phyloP scores from a whole-genome alignment of 1,139 yeast species.

The Pichia cactophila region DNA sequence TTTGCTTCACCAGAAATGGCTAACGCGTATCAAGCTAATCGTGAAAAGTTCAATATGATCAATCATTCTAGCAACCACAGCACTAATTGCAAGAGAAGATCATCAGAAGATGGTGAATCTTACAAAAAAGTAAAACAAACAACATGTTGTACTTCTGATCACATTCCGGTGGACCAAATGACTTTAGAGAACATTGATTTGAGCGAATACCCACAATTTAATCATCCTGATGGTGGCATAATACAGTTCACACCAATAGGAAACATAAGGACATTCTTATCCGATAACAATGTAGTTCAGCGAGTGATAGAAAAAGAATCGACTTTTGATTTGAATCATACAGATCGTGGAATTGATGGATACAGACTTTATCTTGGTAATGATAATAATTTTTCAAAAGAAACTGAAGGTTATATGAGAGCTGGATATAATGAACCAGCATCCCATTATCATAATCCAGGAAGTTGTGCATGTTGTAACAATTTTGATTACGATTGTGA shows the following conservation, averaged over 20 bases:
- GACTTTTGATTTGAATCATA: slow-evolving; percentile 26
- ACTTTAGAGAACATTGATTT: slow-evolving; percentile 24
- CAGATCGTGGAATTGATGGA: slow-evolving; percentile 30
- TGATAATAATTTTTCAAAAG: slow-evolving; percentile 29
- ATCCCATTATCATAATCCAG: slow-evolving; percentile 18
- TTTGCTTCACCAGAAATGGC: slow-evolving; percentile 5
- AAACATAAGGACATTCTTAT: slow-evolving; percentile 28
- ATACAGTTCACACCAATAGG: slow-evolving; percentile 64
- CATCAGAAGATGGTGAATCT: slow-evolving; percentile 24
- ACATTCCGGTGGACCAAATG: slow-evolving; percentile 11
- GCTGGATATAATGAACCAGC: slow-evolving; percentile 28
- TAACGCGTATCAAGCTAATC: slow-evolving; percentile 9
- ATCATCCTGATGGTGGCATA: slow-evolving; percentile 59
- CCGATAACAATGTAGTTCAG: slow-evolving; percentile 25
- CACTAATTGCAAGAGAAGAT: slow-evolving; percentile 27
- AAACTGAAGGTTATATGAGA: slow-evolving; percentile 34
- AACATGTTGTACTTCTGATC: slow-evolving; percentile 1
- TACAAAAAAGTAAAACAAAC: slow-evolving; percentile 25
- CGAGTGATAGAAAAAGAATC: slow-evolving; percentile 26
- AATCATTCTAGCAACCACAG: not conserved
- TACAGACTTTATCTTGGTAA: slow-evolving; percentile 26
- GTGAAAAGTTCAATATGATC: slow-evolving; percentile 6
- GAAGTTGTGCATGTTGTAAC: slow-evolving; percentile 8
- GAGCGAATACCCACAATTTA: slow-evolving; percentile 52
- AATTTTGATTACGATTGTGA: slow-evolving; percentile 20